These are phyloP conservation scores for Beta lomatogona DNA, from an alignment of 179 eudicot genomes.

Conservation along the genomic window DNA sequence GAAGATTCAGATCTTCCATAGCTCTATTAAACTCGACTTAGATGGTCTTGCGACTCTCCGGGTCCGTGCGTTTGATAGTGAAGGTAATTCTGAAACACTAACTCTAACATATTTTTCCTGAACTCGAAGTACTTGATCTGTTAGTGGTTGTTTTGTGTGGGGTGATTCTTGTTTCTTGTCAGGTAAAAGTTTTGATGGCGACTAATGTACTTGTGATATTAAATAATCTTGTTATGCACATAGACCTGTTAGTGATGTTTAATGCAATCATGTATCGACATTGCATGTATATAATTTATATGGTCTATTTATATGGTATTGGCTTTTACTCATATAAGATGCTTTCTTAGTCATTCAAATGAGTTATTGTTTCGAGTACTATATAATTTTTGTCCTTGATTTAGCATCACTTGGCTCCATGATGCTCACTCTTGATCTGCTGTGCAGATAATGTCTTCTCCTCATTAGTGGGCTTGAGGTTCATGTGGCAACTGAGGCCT, in stretches of 20 bases:
- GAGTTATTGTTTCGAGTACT: background rate
- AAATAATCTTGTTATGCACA: conserved; percentile 10
- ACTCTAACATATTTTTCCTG: background rate
- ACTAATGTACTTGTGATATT: conserved; percentile 1
- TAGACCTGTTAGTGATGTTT: background rate
- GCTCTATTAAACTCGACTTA: conserved; percentile 84
- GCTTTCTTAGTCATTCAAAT: background rate
- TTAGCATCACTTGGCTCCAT: background rate
- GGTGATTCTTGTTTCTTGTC: background rate
- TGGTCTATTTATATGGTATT: background rate
- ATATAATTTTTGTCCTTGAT: background rate
- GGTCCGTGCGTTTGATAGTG: conserved; percentile 82
- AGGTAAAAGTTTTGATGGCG: background rate
- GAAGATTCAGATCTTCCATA: conserved; percentile 88
- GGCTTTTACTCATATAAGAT: background rate
- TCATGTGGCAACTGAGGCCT: conserved; percentile 79
- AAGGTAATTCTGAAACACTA: conserved; percentile 54
- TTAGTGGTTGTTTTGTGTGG: conserved; percentile 6
- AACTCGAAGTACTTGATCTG: background rate
- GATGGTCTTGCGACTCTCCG: conserved; percentile 92
- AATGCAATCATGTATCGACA: background rate
- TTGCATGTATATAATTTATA: background rate
- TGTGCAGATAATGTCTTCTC: conserved; percentile 87
- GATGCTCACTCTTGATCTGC: conserved; percentile 22
- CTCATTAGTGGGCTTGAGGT: conserved; percentile 87